Base-by-base conservation (phyloP, 2,329 filamentous ascomycete species). In the Fusarium ramigenum region DNA sequence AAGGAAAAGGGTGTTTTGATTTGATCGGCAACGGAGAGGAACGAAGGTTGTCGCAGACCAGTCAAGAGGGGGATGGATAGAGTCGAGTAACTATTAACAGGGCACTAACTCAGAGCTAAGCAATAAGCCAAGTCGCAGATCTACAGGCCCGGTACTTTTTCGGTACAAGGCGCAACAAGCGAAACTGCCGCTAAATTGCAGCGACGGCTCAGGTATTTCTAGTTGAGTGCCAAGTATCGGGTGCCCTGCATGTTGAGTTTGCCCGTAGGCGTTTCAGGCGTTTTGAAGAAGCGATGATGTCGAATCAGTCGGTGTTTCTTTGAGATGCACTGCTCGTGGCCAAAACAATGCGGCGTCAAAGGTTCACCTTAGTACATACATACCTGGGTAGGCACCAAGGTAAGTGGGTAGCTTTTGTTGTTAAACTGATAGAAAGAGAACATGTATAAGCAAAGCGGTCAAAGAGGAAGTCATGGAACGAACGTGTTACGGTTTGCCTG, bases 111-210 rank as follows among this genome's bases (percentile, higher is more conserved):
- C 42, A 44, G 47, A 74, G 75, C 75, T 78, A 78, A 75, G 74
- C 53, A 69, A 77, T 61, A 77, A 76, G 74, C 75, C 75, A 75
- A 78, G 76, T 77, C 65, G 54, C 66, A 66, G 76, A 78, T 78
- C 76, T 74, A 58, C 74, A 78, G 65, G 52, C 59, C 59, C 59
- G 36, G 57, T 72, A 75, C 72, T 42, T 66, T 43, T 47, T 53
- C 11, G 52, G 56, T 73, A 70, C 67, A 34, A 66, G 47, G 34
- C 43, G 53, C 36, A 19, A 34, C 46, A 46, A 70, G 64, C 30
- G 64, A 44, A 32, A 36, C 40, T 46, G 39, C 34, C 46, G 44
- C 61, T 49, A 56, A 49, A 42, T 43, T 49, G 30, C 47, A 67
- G 53, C 34, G 57, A 52, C 47, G 44, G 40, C n/a, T 61, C 25